A percentile compares a stretch with the other conserved stretches of the same genome.
Evolutionary conservation across 805 yeast genomes (phyloP).

Genomic region (Saccharomycopsis selenospora): DNA sequence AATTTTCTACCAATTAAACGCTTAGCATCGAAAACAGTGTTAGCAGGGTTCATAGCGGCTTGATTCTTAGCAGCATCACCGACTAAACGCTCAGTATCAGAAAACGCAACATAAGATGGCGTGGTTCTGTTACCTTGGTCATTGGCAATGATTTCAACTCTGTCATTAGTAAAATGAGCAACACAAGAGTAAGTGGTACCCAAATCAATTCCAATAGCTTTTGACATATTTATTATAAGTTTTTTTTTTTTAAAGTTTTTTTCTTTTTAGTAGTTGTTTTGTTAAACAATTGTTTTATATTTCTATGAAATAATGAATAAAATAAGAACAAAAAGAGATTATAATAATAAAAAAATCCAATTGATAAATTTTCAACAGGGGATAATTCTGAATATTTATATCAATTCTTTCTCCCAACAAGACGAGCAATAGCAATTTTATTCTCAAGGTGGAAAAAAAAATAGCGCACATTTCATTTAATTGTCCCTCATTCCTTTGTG

Average conservation of each 20-base stretch:
- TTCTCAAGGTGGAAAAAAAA: no score
- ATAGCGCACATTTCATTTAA: no score
- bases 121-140: slow-evolving; percentile 99
- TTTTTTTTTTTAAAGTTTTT: background rate
- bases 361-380: no score
- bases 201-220: slow-evolving; percentile 68
- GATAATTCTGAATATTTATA: no score
- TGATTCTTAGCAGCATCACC: slow-evolving; percentile 98
- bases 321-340: no score
- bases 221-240: slow-evolving; percentile 32
- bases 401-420: no score
- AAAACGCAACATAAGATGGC: slow-evolving; percentile 93
- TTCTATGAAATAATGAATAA: no score
- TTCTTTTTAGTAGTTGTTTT: no score
- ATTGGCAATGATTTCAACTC: slow-evolving; percentile 93
- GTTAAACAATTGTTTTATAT: no score
- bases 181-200: slow-evolving; percentile 95
- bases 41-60: slow-evolving; percentile 87
- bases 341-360: no score
- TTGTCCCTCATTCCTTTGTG: no score
- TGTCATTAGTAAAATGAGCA: slow-evolving; percentile 85
- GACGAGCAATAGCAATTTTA: no score
- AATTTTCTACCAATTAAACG: slow-evolving; percentile 91
- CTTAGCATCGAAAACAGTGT: slow-evolving; percentile 89
- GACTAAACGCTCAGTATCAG: slow-evolving; percentile 85